These are phyloP conservation scores for Chaetomidium leptoderma DNA, from an alignment of 495 filamentous ascomycete genomes.

Conservation along the genomic window DNA sequence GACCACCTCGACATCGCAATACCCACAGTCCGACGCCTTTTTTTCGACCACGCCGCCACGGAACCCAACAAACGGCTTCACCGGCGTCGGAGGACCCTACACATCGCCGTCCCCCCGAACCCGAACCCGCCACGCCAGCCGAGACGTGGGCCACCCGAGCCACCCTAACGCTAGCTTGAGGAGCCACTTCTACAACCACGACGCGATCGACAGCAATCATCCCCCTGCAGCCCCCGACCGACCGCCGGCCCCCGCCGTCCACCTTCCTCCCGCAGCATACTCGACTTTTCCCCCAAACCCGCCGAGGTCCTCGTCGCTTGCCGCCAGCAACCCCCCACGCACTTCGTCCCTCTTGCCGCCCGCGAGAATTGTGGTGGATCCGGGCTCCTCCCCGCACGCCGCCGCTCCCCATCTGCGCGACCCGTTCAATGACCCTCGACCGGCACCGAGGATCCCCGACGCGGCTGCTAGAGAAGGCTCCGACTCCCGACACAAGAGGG, in stretches of 20 bases:
- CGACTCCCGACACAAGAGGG: constrained; percentile 26
- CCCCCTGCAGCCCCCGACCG: constrained; percentile 10
- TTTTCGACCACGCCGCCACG: constrained; percentile 19
- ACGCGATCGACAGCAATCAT: constrained; percentile 12
- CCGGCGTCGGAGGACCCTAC: constrained; percentile 8
- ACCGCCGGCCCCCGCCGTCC: constrained; percentile 6
- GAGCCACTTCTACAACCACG: constrained; percentile 15
- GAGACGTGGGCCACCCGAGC: constrained; percentile 16
- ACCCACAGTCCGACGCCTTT: constrained; percentile 7
- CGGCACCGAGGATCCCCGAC: constrained; percentile 20
- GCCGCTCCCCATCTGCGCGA: constrained; percentile 22
- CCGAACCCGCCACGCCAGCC: constrained; percentile 12
- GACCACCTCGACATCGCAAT: constrained; percentile 7
- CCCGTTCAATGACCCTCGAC: constrained; percentile 32
- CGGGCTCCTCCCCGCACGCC: constrained; percentile 12
- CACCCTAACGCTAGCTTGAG: constrained; percentile 3
- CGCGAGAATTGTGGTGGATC: constrained; percentile 28
- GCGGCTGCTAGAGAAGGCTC: constrained; percentile 27
- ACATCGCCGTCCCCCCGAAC: constrained; percentile 23
- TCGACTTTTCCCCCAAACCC: constrained; percentile 23
- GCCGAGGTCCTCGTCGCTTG: constrained; percentile 37
- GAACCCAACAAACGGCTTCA: constrained; percentile 4
- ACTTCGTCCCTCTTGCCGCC: constrained; percentile 37
- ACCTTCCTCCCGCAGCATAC: not conserved
- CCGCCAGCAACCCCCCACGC: constrained; percentile 29